Evolutionary conservation across 345 rosid species (phyloP).

Genomic region (Heritiera fomes): DNA sequence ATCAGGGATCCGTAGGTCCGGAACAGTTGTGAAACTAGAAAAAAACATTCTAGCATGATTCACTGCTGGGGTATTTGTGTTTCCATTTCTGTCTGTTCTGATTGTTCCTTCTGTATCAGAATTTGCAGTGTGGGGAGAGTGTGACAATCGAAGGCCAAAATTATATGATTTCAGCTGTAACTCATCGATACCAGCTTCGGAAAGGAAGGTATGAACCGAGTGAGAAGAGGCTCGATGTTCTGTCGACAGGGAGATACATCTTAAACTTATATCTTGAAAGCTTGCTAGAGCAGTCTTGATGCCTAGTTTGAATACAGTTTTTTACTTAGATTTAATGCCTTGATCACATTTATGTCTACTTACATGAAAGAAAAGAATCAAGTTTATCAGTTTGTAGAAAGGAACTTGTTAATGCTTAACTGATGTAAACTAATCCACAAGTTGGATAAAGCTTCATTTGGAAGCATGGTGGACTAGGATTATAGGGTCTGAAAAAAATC

Average conservation of each 20-base stretch:
- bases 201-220: conserved; percentile 87
- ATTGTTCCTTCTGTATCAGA: conserved; percentile 45
- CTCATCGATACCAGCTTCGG: conserved; percentile 85
- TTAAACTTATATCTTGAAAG: conserved; percentile 72
- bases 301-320: not conserved
- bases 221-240: conserved; percentile 88
- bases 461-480: too few species aligned
- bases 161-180: conserved; percentile 70
- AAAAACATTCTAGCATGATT: not conserved
- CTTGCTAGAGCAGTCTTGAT: conserved; percentile 68
- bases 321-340: not conserved
- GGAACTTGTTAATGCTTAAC: not conserved
- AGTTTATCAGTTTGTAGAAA: not conserved
- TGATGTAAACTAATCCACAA: not conserved
- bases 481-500: too few species aligned
- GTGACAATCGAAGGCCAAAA: conserved; percentile 86
- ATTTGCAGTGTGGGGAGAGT: conserved; percentile 42
- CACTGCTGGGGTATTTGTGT: conserved; percentile 9
- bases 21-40: not conserved
- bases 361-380: not conserved
- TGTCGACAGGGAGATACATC: conserved; percentile 78
- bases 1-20: not conserved
- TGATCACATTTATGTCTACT: conserved; percentile 11
- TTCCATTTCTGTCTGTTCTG: not conserved
- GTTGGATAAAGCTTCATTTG: not conserved